Percentiles rank a stretch among this genome's conserved stretches.
These are phyloP conservation scores for Colletotrichum sp. DNA, from an alignment of 2,329 filamentous ascomycete genomes.

Conservation along the genomic window DNA sequence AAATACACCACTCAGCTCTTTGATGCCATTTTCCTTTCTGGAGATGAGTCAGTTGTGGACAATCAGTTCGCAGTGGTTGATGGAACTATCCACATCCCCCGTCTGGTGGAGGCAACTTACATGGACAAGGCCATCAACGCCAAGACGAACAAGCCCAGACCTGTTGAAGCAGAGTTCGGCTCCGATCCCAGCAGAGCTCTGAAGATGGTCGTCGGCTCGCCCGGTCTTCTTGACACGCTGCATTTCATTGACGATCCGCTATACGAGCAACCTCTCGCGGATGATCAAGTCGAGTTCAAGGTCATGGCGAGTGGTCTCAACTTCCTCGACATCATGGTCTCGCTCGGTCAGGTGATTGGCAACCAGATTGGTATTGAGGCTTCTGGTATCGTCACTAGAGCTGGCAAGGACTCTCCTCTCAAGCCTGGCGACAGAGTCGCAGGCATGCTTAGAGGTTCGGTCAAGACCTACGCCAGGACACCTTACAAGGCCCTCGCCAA, in stretches of 20 bases:
- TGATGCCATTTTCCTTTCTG: background rate
- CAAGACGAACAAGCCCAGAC: background rate
- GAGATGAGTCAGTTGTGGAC: background rate
- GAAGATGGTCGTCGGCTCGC: background rate
- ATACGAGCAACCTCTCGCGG: background rate
- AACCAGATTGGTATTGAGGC: slow-evolving; percentile 33
- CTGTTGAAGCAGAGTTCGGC: background rate
- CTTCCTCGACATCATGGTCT: slow-evolving; percentile 28
- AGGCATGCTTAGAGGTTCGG: slow-evolving; percentile 15
- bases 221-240: background rate
- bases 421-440: slow-evolving; percentile 33
- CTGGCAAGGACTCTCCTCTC: slow-evolving; percentile 25
- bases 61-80: background rate
- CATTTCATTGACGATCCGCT: background rate
- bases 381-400: slow-evolving; percentile 37
- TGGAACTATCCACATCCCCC: background rate
- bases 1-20: background rate
- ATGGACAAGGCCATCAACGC: background rate
- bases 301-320: slow-evolving; percentile 29
- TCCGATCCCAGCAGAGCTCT: background rate
- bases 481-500: slow-evolving; percentile 27
- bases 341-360: slow-evolving; percentile 13
- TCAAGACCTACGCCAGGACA: slow-evolving; percentile 25
- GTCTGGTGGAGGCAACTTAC: background rate
- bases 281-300: slow-evolving; percentile 29